Conservation (phyloP, 257 asterid species). For the Verbena officinalis region DNA sequence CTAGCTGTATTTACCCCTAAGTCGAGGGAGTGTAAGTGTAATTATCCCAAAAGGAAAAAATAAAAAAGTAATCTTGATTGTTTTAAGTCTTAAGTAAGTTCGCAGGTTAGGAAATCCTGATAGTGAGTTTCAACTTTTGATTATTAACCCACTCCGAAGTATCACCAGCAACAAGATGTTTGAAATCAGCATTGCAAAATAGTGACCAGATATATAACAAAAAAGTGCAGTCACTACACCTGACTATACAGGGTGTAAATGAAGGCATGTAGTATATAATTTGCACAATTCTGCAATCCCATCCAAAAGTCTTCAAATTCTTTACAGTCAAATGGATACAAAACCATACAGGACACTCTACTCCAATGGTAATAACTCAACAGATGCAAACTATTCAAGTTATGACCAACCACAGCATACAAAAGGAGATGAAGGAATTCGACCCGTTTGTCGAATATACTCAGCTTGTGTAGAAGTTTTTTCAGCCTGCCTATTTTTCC, state of each 20-base stretch:
- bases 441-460: conserved; percentile 81
- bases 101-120: neutral
- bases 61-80: neutral
- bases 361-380: conserved; percentile 1
- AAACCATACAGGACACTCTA: no score
- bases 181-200: conserved; percentile 1
- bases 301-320: conserved; percentile 20
- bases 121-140: no score
- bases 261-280: conserved; percentile 34
- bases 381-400: conserved; percentile 21
- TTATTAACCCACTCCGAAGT: neutral
- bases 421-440: conserved; percentile 68
- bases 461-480: conserved; percentile 75
- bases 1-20: no score
- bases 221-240: conserved; percentile 31
- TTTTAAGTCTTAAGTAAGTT: neutral
- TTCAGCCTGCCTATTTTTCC: conserved; percentile 64
- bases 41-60: no score
- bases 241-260: conserved; percentile 37
- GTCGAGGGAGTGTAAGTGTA: no score
- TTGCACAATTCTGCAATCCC: conserved; percentile 29
- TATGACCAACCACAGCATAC: conserved; percentile 87
- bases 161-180: neutral
- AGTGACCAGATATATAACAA: conserved; percentile 20
- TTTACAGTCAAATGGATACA: conserved; percentile 26